Evolutionary conservation across 768 basidiomycete genomes (phyloP), one percentile per base, ranked within the genome.

Genomic region (Suillus bovinus): DNA sequence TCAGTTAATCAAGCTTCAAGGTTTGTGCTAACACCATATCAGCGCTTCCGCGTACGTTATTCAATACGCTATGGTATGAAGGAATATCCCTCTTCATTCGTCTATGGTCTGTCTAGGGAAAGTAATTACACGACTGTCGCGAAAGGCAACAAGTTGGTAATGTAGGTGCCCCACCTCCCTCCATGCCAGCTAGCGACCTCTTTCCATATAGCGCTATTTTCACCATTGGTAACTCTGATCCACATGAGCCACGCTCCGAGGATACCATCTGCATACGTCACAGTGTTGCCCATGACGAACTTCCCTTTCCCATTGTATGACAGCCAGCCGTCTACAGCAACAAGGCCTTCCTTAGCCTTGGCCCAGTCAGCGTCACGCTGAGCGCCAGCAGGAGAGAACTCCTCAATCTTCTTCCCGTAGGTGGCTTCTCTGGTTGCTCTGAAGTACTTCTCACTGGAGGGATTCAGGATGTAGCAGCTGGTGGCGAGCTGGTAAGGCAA

Each of bases 131-230:
- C n/a, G 39, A 73, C 60, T 34, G 58, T n/a, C 31, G 74, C 72
- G 52, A 77, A 80, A 54, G 71, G 68, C 49, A 74, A 66, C 44
- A 81, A 65, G n/a, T 64, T 62, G 20, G 69, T 66, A 49, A 77
- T 36, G 46, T 78, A 68, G 27, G 66, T 70, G 11, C 64, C 74
- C 81, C 81, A 81, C 47, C 72, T 65, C 16, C 80, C 80, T 8
- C 65, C 68, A 53, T 82, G 69, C 78, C 78, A 81, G 9, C 63
- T 65, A 44, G 68, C 61, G 1, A 79, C 63, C 8, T 72, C 70
- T 44, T 67, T 65, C 80, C 79, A 81, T 58, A 66, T 64, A 42
- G 69, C 64, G 27, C 70, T 71, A 3, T 70, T 70, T 50, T 64
- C 70, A 2, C 66, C 75, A 16, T 71, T 52, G 4, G 70, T 67